These are phyloP conservation scores for grape (Vitis vinifera) DNA, from an alignment of 164 flowering plant species.

Conservation along the genomic window DNA sequence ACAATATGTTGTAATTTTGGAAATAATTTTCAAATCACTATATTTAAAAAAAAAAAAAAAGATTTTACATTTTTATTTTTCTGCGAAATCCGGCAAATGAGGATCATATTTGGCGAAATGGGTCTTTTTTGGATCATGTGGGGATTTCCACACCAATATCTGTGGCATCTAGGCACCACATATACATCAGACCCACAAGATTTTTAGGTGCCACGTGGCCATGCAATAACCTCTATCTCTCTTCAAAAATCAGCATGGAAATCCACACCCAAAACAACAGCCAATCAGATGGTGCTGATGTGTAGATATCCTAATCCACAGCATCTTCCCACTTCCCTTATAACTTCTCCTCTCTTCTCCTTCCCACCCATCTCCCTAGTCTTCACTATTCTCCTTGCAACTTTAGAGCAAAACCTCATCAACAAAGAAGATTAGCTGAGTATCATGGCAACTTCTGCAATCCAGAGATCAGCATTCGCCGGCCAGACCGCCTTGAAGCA, in stretches of 20 bases:
- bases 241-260: slow-evolving; percentile 23
- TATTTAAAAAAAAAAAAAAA: no score
- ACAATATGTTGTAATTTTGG: no score
- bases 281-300: slow-evolving; percentile 48
- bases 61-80: no score
- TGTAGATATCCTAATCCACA: slow-evolving; percentile 47
- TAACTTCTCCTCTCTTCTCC: slow-evolving; percentile 5
- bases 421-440: background rate
- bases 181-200: slow-evolving; percentile 10
- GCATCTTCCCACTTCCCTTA: slow-evolving; percentile 20
- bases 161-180: background rate
- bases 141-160: background rate
- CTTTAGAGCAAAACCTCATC: background rate
- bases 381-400: no score
- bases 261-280: slow-evolving; percentile 20
- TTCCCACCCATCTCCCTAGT: background rate
- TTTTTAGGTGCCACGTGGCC: slow-evolving; percentile 31
- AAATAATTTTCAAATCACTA: no score
- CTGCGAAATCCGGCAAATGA: no score
- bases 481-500: slow-evolving; percentile 51
- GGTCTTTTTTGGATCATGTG: no score
- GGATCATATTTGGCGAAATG: no score
- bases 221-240: slow-evolving; percentile 11
- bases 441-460: slow-evolving; percentile 54
- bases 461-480: slow-evolving; percentile 55